These are phyloP conservation scores for Umbilicus rupestris DNA, from an alignment of 164 flowering plant species.

Conservation along the genomic window DNA sequence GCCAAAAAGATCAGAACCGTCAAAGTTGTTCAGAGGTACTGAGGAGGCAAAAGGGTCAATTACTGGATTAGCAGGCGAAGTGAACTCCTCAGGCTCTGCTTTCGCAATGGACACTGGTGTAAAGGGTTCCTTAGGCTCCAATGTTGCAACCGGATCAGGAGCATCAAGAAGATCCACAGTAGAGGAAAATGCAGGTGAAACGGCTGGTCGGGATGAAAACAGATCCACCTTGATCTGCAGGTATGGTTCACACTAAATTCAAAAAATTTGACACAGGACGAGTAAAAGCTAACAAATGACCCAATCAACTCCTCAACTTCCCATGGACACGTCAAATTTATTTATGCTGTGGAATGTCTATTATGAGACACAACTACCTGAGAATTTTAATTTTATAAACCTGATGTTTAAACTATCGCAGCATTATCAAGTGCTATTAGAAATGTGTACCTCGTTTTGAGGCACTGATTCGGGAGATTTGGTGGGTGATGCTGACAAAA, in stretches of 20 bases:
- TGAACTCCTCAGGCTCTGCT: background rate
- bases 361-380: background rate
- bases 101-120: background rate
- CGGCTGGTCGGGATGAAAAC: constrained; percentile 56
- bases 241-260: constrained; percentile 2
- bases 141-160: constrained; percentile 33
- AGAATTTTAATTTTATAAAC: background rate
- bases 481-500: constrained; percentile 69
- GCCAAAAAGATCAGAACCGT: constrained; percentile 71
- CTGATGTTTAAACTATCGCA: background rate
- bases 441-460: constrained; percentile 34
- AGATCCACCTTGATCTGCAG: constrained; percentile 54
- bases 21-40: constrained; percentile 67
- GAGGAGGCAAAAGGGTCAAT: constrained; percentile 67
- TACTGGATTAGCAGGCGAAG: background rate
- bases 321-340: background rate
- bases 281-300: background rate
- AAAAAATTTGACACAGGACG: background rate
- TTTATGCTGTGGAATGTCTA: background rate
- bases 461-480: constrained; percentile 24
- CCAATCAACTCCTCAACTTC: background rate
- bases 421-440: background rate
- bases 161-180: constrained; percentile 53
- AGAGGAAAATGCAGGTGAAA: constrained; percentile 47
- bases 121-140: background rate